Conservation (phyloP, 2,329 filamentous ascomycete genomes). For the Tolypocladium pustulatum region DNA sequence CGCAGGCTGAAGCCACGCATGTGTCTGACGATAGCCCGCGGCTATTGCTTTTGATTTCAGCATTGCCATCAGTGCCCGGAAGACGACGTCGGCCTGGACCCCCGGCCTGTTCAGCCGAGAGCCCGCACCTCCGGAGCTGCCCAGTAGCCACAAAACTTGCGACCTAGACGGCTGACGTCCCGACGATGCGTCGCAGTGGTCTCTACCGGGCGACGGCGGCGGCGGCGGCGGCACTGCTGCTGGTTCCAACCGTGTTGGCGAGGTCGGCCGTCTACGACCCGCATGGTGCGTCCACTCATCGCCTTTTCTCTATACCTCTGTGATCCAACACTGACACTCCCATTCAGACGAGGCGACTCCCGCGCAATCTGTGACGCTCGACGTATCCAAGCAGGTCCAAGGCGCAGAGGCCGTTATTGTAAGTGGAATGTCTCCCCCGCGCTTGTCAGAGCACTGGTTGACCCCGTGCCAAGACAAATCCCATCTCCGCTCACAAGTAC, state of each 20-base stretch:
- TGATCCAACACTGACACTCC: not conserved
- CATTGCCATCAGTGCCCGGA: not conserved
- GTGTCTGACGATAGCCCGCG: not conserved
- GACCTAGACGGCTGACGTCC: not conserved
- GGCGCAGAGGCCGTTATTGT: constrained; percentile 14
- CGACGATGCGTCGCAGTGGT: not conserved
- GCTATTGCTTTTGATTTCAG: not conserved
- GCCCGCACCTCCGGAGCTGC: not conserved
- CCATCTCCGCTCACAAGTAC: not conserved
- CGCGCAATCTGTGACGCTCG: constrained; percentile 11
- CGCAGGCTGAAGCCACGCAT: not conserved
- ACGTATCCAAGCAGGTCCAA: constrained; percentile 7
- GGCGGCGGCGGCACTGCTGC: constrained; percentile 6
- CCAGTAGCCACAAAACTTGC: not conserved
- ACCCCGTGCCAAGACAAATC: not conserved
- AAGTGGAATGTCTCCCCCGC: not conserved
- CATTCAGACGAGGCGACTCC: constrained; percentile 4
- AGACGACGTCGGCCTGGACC: not conserved
- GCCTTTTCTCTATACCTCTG: no score
- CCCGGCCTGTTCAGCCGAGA: not conserved
- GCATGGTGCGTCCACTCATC: not conserved
- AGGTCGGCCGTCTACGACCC: not conserved
- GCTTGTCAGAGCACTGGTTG: not conserved
- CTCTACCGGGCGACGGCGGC: constrained; percentile 3
- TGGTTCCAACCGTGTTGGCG: constrained; percentile 2